phyloP scores from a whole-genome alignment of 257 asterid genomes.

The Penstemon davidsonii region DNA sequence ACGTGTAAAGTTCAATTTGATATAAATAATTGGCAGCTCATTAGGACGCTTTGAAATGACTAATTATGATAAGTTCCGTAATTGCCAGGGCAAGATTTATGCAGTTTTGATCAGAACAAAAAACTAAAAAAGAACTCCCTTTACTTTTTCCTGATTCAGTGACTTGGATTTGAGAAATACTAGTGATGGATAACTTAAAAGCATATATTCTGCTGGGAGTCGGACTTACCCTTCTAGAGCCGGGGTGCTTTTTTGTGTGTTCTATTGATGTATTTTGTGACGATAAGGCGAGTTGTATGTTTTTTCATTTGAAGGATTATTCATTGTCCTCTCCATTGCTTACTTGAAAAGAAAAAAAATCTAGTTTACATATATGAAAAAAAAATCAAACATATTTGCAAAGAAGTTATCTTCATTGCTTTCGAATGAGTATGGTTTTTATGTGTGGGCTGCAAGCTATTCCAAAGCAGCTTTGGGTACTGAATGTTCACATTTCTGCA shows the following conservation, averaged over 20 bases:
- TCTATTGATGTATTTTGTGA: background rate
- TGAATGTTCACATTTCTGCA: slow-evolving; percentile 37
- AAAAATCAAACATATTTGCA: slow-evolving; percentile 2
- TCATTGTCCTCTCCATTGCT: background rate
- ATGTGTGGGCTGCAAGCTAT: background rate
- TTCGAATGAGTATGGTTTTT: slow-evolving; percentile 15
- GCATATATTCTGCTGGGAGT: no score
- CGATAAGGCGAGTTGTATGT: background rate
- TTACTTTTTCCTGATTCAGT: background rate
- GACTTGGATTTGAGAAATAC: no score
- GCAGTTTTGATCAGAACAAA: slow-evolving; percentile 12
- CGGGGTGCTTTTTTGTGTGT: no score
- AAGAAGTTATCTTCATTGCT: background rate
- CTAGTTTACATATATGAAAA: background rate
- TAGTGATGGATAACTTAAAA: no score
- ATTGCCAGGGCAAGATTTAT: background rate
- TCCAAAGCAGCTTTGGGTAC: slow-evolving; percentile 24
- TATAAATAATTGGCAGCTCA: no score
- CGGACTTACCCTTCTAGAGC: no score
- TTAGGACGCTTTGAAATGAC: slow-evolving; percentile 15
- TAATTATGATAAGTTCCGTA: slow-evolving; percentile 17
- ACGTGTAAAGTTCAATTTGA: no score
- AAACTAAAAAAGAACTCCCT: slow-evolving; percentile 3
- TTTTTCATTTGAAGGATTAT: background rate
- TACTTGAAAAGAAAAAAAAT: background rate